Evolutionary conservation across 352 stramenopile species (phyloP), one percentile per base, ranked within the genome.

Genomic region (Globisporangium perplexum): DNA sequence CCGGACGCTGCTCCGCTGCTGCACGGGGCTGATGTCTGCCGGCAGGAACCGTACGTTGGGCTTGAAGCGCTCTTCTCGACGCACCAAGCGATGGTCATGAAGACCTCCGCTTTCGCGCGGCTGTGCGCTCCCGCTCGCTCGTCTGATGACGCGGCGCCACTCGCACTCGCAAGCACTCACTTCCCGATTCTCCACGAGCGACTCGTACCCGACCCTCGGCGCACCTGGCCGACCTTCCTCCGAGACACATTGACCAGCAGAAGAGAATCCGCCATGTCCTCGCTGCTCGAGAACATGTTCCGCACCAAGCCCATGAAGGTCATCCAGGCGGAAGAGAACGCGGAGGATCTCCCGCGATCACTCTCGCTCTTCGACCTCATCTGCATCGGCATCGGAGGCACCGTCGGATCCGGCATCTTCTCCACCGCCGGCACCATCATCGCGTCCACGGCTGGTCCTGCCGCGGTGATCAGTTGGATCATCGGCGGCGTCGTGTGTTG

Each of bases 351-450:
- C 18, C 63, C 55, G 49, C 70, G 74, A 36, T 71, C 63, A 45
- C 65, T 96, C 11, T 73, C 68, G 47, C 68, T 96, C 26, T 86
- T 87, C 55, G 89, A 97, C 66, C 62, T 97, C 26, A 65, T 96
- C 31, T 84, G 65, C 52, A 79, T 97, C 55, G 89, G 89, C 33
- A 83, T 97, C 20, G 89, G 90, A 7, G 86, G 79, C 17, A 97
- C 90, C 0, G 74, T 97, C 10, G 90, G 90, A 0, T 83, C 62
- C 47, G 90, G 88, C 24, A 74, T 97, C 20, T 97, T 97, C 66
- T 81, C 70, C 30, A 83, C 70, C 2, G 68, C 70, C 7, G 71
- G 70, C 22, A 20, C 58, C 5, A 57, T 96, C 20, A 74, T 97
- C 18, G 18, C 39, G 26, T 15, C 11, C 18, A 55, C 50, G n/a